A percentile compares a stretch with the other conserved stretches of the same genome.
Conservation (phyloP, 345 rosid genomes). For the Pistacia vera region DNA sequence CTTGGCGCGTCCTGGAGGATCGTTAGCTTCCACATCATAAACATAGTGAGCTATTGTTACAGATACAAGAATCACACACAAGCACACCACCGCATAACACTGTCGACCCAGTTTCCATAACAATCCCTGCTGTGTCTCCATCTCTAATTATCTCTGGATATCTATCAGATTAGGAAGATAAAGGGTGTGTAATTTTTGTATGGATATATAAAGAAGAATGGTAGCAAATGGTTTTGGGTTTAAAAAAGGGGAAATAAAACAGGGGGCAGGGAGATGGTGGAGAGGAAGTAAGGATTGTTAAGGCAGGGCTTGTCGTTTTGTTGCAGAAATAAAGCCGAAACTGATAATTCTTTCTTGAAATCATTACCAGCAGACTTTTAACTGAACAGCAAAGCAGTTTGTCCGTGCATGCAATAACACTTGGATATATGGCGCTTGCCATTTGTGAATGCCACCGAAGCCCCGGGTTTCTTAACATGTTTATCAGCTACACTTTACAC, state of each 20-base stretch:
- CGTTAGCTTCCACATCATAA: not conserved
- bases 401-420: not conserved
- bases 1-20: slow-evolving; percentile 11
- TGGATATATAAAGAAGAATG: no score
- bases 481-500: no score
- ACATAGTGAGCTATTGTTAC: slow-evolving; percentile 27
- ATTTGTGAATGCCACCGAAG: no score
- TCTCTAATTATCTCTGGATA: not conserved
- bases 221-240: no score
- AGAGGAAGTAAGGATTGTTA: slow-evolving; percentile 14
- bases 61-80: slow-evolving; percentile 30
- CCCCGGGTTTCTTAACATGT: no score
- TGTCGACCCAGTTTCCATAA: slow-evolving; percentile 35
- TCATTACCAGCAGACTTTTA: no score
- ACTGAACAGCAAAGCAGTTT: not conserved
- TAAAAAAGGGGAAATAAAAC: slow-evolving; percentile 7
- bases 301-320: slow-evolving; percentile 25
- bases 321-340: not conserved
- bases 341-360: not conserved
- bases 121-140: slow-evolving; percentile 28
- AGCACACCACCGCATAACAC: slow-evolving; percentile 38
- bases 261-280: not conserved
- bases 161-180: not conserved
- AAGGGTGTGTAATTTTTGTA: not conserved
- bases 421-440: not conserved